Conservation (phyloP, 1,284 basidiomycete species). For the Moniliella sp. region DNA sequence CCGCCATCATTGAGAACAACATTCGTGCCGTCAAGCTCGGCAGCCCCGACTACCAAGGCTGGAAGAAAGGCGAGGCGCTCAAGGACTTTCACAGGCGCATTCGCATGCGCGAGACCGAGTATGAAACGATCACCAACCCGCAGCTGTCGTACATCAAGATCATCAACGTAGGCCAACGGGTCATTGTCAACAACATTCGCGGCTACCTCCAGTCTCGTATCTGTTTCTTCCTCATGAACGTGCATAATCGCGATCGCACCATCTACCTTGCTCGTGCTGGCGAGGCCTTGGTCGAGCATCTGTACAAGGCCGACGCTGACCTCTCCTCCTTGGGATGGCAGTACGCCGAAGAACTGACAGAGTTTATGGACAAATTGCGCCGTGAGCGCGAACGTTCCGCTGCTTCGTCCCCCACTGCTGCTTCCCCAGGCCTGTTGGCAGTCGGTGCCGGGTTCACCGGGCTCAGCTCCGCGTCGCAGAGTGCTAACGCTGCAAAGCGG, state of each 20-base stretch:
- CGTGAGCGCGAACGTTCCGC: too few species aligned
- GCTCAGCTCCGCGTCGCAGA: slow-evolving; percentile 7
- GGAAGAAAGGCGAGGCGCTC: slow-evolving; percentile 76
- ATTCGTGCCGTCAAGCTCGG: slow-evolving; percentile 92
- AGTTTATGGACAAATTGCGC: slow-evolving; percentile 23
- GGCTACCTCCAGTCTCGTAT: slow-evolving; percentile 68
- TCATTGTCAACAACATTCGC: slow-evolving; percentile 49
- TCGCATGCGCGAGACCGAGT: slow-evolving; percentile 59
- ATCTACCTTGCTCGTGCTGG: slow-evolving; percentile 39
- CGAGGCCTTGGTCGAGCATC: slow-evolving; percentile 65
- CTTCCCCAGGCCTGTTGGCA: too few species aligned
- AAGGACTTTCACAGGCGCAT: slow-evolving; percentile 76
- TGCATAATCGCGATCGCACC: slow-evolving; percentile 72
- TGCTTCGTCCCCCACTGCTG: too few species aligned
- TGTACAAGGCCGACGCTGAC: slow-evolving; percentile 93
- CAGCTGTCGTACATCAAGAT: slow-evolving; percentile 78
- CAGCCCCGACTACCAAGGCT: slow-evolving; percentile 78
- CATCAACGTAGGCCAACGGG: slow-evolving; percentile 53
- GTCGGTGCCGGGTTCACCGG: too few species aligned
- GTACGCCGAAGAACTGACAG: slow-evolving; percentile 50
- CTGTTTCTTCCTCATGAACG: slow-evolving; percentile 93
- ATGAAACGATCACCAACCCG: slow-evolving; percentile 57
- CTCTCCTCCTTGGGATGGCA: slow-evolving; percentile 83
- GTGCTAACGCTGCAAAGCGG: slow-evolving; percentile 4
- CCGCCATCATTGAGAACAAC: slow-evolving; percentile 67